phyloP scores from a whole-genome alignment of 768 basidiomycete genomes.

The Lentinus brumalis region DNA sequence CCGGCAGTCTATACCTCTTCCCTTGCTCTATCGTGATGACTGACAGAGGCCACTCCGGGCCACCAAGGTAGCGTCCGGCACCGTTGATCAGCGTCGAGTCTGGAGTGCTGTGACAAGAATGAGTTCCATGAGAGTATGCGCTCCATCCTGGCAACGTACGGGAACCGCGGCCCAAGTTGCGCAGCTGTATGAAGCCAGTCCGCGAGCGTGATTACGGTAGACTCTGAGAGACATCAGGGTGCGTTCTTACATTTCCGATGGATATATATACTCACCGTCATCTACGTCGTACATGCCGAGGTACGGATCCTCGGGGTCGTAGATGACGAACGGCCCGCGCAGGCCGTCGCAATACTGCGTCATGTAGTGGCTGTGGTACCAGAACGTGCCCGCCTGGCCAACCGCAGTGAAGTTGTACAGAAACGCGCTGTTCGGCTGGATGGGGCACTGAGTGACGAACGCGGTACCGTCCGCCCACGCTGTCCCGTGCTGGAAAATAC shows the following conservation, averaged over 20 bases:
- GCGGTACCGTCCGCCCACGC: slow-evolving; percentile 47
- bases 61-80: not conserved
- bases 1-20: too few species aligned
- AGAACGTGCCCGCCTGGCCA: slow-evolving; percentile 29
- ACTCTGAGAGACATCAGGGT: slow-evolving; percentile 25
- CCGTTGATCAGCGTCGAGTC: slow-evolving; percentile 21
- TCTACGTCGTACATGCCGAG: slow-evolving; percentile 23
- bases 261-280: slow-evolving; percentile 1
- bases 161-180: slow-evolving; percentile 2
- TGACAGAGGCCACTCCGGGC: slow-evolving; percentile 4
- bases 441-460: slow-evolving; percentile 43
- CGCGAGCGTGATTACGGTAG: slow-evolving; percentile 44
- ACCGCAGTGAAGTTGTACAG: slow-evolving; percentile 35
- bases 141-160: not conserved
- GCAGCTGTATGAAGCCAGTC: slow-evolving; percentile 39
- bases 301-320: slow-evolving; percentile 26
- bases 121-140: slow-evolving; percentile 11
- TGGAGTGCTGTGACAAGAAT: slow-evolving; percentile 21
- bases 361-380: slow-evolving; percentile 41
- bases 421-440: slow-evolving; percentile 36
- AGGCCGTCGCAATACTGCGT: slow-evolving; percentile 42
- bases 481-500: slow-evolving; percentile 41
- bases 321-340: slow-evolving; percentile 31
- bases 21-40: slow-evolving; percentile 21
- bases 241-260: not conserved